Conservation (phyloP, 164 flowering plant genomes). For the Aristolochia contorta region DNA sequence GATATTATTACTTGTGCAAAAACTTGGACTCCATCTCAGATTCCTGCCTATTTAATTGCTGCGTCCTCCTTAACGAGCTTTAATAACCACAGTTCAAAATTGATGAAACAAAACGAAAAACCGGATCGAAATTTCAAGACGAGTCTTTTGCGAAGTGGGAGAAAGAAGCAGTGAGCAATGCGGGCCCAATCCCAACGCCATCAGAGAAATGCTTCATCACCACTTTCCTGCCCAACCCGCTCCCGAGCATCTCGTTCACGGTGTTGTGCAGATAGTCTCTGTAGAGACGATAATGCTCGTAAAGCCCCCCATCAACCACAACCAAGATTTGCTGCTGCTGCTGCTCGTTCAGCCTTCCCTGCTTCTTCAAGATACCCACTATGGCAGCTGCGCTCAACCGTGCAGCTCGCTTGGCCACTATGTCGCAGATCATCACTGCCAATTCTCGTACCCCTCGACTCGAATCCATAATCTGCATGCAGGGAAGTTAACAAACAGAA, state of each 20-base stretch:
- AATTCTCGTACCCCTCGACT: conserved; percentile 36
- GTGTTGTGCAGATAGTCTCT: conserved; percentile 50
- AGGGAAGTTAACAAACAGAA: no score
- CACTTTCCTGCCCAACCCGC: conserved; percentile 32
- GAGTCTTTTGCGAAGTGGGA: conserved; percentile 3
- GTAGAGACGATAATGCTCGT: conserved; percentile 50
- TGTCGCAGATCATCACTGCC: conserved; percentile 44
- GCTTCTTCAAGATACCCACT: conserved; percentile 47
- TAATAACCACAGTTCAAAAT: no score
- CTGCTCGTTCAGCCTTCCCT: conserved; percentile 25
- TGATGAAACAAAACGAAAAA: background rate
- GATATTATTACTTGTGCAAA: no score
- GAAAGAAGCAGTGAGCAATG: conserved; percentile 48
- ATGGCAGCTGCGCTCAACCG: conserved; percentile 60
- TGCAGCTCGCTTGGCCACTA: conserved; percentile 55
- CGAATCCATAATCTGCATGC: conserved; percentile 29
- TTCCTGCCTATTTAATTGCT: no score
- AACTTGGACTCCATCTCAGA: no score
- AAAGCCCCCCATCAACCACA: conserved; percentile 50
- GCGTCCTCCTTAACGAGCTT: no score
- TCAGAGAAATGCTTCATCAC: conserved; percentile 43
- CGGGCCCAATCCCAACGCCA: conserved; percentile 48
- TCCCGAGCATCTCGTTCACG: conserved; percentile 62
- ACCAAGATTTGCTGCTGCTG: conserved; percentile 35
- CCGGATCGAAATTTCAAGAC: background rate